Evolutionary conservation across 1,284 basidiomycete species (phyloP), one percentile per base, ranked within the genome.

Genomic region (Naganishia sp.): DNA sequence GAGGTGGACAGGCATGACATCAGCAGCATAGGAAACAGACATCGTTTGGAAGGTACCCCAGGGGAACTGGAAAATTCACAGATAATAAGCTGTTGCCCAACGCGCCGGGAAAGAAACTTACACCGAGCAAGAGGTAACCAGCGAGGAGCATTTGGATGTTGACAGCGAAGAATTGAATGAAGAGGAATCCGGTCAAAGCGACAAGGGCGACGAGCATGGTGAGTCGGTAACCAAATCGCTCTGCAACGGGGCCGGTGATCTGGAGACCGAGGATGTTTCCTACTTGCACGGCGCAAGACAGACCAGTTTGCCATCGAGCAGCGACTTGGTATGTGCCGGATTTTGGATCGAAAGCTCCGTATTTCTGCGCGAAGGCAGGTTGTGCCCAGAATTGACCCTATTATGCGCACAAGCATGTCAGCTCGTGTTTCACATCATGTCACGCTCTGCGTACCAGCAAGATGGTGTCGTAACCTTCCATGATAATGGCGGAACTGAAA

Each of bases 381-480:
- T 74, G 69, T 11, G 78, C 77, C 68, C 73, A 80, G 71, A 80
- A 79, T 31, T 69, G 68, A 61, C 72, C 73, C 65, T 61, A 15
- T 25, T 6, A 23, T n/a, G 54, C 3, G 11, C 10, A 11, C 7
- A 36, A 33, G 44, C 28, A 54, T 36, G 10, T 21, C 2, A 52
- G 33, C 36, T 25, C 46, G 53, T 7, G 2, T 44, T 7, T 44
- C 25, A 21, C 36, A 45, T 28, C 65, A 81, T 80, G 2, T 70
- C 59, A 6, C 74, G 78, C 55, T 74, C 66, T 13, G 78, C 79
- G 68, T 73, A 81, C 74, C 25, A 79, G 67, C 13, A 76, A 69
- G 15, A 75, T 63, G 16, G 72, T 75, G 66, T 81, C 77, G 70
- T 75, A 80, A 3, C 79, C 79, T 64, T 81, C 80, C 80, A 81